Evolutionary conservation across 2,329 filamentous ascomycete genomes (phyloP), one percentile per base, ranked within the genome.

Genomic region (Colletotrichum higginsianum): DNA sequence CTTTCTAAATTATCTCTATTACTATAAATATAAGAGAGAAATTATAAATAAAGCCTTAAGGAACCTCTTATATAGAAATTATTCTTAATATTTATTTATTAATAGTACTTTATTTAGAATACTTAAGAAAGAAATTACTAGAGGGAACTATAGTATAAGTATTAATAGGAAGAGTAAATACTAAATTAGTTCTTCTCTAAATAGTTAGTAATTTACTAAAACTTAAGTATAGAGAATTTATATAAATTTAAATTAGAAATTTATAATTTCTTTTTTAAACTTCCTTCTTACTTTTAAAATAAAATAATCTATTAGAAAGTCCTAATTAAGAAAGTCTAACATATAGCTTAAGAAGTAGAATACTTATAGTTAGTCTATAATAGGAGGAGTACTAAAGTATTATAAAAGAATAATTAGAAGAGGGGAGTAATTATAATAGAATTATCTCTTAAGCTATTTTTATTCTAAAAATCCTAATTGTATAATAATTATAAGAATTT

Each of bases 21-120:
- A 26, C 16, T 35, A 38, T 38, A 55, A 4, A 55, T 5, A 0
- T 18, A 55, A 16, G 38, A 55, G 1, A 6, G 9, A 4, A 55
- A 55, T 11, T 38, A 35, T 55, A 55, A 55, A 4, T 6, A 38
- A 2, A 55, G 26, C 6, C 6, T 55, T 5, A 16, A 55, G 1
- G 2, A 35, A 4, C 15, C 15, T 0, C 26, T 9, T 38, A 16
- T 18, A 0, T 55, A 55, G 1, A 1, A 13, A 0, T 3, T 6
- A 0, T 55, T 55, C 0, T 35, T 30, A 38, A 2, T 11, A 9
- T 55, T 55, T 38, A 38, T 23, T 50, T 50, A 50, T 18, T 50
- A 50, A 50, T 50, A 50, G 47, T 1, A 50, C 18, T 1, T 50
- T 16, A 30, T n/a, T 0, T 2, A 15, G 0, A 8, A 35, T 30